phyloP scores from a whole-genome alignment of 1,139 yeast genomes.

The Nakaseomyces glabratus region DNA sequence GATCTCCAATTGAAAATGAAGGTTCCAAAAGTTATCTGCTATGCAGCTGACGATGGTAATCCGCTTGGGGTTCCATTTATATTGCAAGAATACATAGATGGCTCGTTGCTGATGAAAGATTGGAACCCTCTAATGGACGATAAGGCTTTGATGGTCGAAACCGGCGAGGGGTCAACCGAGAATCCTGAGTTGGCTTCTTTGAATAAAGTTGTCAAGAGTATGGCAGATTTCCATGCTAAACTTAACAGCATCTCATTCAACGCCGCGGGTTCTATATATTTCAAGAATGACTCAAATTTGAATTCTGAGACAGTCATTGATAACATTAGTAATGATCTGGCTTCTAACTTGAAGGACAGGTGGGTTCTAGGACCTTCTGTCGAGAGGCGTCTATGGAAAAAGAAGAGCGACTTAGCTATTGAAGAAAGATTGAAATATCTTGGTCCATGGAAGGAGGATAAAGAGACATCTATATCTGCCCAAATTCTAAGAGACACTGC shows the following conservation, averaged over 20 bases:
- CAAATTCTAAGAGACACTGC: constrained; percentile 59
- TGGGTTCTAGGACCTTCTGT: constrained; percentile 91
- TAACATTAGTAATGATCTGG: constrained; percentile 57
- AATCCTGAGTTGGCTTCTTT: constrained; percentile 33
- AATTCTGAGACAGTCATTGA: constrained; percentile 34
- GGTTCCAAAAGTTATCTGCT: constrained; percentile 71
- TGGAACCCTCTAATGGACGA: constrained; percentile 79
- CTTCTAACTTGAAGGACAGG: constrained; percentile 47
- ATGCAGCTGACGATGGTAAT: constrained; percentile 55
- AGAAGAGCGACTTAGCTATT: constrained; percentile 44
- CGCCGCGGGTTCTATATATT: constrained; percentile 75
- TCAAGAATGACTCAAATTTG: constrained; percentile 30
- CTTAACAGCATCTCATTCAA: constrained; percentile 49
- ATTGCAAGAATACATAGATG: constrained; percentile 69
- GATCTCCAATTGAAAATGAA: constrained; percentile 38
- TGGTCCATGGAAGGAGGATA: constrained; percentile 69
- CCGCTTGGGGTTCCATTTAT: constrained; percentile 65
- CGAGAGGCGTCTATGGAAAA: constrained; percentile 69
- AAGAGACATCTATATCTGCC: constrained; percentile 36
- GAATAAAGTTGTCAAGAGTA: constrained; percentile 49
- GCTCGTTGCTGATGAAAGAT: constrained; percentile 72
- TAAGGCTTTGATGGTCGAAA: constrained; percentile 16
- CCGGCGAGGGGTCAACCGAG: constrained; percentile 3
- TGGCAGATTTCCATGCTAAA: constrained; percentile 51
- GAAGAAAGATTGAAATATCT: constrained; percentile 33